Evolutionary conservation across 2,329 filamentous ascomycete species (phyloP).

Genomic region (Colletotrichum tanaceti): DNA sequence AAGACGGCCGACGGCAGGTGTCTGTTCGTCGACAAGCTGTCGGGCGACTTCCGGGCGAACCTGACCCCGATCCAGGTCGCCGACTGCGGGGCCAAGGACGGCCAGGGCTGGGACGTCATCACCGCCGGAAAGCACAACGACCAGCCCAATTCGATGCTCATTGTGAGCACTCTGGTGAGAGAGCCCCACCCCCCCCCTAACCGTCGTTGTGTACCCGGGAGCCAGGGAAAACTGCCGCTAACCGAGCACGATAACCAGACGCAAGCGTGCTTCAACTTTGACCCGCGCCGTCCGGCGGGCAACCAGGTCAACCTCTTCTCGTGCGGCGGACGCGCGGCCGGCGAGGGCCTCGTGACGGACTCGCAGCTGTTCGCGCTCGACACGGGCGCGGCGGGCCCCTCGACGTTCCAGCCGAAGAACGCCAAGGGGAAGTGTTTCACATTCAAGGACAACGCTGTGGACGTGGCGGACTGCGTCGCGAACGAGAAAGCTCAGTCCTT

Average conservation of each 20-base stretch:
- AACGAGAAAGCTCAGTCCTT: conserved; percentile 59
- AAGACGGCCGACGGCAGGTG: conserved; percentile 58
- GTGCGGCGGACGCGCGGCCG: conserved; percentile 68
- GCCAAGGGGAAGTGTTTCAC: conserved; percentile 59
- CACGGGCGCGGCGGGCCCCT: conserved; percentile 54
- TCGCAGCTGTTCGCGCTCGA: conserved; percentile 65
- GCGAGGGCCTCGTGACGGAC: conserved; percentile 60
- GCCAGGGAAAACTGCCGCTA: conserved; percentile 19
- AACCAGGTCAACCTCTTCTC: conserved; percentile 68
- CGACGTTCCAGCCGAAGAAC: conserved; percentile 60
- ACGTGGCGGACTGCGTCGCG: conserved; percentile 56
- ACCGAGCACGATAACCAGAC: conserved; percentile 51
- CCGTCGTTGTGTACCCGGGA: too few species aligned
- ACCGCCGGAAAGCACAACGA: conserved; percentile 64
- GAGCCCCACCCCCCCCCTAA: too few species aligned
- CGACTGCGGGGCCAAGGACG: conserved; percentile 56
- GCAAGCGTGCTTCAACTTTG: conserved; percentile 69
- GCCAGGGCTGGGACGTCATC: conserved; percentile 61
- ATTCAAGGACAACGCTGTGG: conserved; percentile 56
- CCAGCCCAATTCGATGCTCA: conserved; percentile 57
- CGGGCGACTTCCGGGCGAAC: conserved; percentile 61
- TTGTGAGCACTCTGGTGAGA: conserved; percentile 64
- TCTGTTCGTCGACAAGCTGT: conserved; percentile 59
- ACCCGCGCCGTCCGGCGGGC: conserved; percentile 61
- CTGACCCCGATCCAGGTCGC: conserved; percentile 59